These are phyloP conservation scores for Monascus purpureus DNA, from an alignment of 495 filamentous ascomycete species.

Conservation along the genomic window DNA sequence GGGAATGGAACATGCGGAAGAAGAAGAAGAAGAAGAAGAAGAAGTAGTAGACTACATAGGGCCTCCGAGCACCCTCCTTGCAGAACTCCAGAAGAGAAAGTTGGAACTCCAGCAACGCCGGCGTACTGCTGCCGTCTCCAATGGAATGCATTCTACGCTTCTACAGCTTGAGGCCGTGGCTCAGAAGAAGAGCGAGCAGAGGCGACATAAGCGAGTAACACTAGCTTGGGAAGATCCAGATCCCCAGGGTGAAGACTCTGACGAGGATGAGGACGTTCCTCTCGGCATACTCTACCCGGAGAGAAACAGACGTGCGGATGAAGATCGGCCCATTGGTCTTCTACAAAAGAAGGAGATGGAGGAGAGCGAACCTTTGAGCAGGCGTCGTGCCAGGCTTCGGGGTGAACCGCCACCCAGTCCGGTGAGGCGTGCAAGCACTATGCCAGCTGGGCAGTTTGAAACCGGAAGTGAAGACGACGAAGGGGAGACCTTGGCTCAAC, in stretches of 20 bases:
- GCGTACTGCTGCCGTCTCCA: constrained; percentile 47
- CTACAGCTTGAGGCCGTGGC: constrained; percentile 84
- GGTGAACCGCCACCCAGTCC: constrained; percentile 30
- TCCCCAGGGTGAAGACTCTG: constrained; percentile 17
- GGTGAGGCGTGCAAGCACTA: constrained; percentile 17
- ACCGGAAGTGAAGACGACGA: constrained; percentile 42
- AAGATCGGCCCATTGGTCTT: constrained; percentile 63
- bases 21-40: constrained; percentile 21
- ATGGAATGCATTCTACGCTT: constrained; percentile 77
- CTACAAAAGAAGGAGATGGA: constrained; percentile 77
- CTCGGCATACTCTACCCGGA: constrained; percentile 64
- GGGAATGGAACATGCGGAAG: background rate
- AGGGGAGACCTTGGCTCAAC: constrained; percentile 66
- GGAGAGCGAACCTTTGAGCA: constrained; percentile 80
- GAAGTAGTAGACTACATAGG: constrained; percentile 44
- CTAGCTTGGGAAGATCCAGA: constrained; percentile 79
- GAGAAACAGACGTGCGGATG: constrained; percentile 39
- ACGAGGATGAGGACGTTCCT: constrained; percentile 65
- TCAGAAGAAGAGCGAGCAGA: constrained; percentile 64
- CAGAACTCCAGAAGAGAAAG: constrained; percentile 83
- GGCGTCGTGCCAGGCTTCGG: constrained; percentile 61
- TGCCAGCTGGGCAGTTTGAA: constrained; percentile 13
- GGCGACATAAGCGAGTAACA: constrained; percentile 59
- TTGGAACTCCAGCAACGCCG: constrained; percentile 65
- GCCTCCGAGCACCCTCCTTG: constrained; percentile 76